Evolutionary conservation across 2,329 filamentous ascomycete species (phyloP).

Genomic region (Fusarium odoratissimum): DNA sequence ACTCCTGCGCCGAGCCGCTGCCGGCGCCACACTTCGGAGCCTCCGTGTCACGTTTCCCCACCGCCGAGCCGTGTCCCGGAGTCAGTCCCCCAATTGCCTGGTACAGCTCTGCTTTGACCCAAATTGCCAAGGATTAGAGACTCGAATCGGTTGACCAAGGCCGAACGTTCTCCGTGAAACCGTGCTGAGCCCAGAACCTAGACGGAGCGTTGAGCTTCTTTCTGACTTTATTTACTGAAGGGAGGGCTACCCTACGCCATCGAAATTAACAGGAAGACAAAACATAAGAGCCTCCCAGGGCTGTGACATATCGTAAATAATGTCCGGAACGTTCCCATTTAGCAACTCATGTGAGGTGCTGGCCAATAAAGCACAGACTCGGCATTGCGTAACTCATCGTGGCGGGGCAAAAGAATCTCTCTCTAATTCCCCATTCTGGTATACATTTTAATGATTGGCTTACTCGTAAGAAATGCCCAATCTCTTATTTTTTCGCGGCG

Average conservation of each 20-base stretch:
- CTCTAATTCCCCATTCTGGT: not conserved
- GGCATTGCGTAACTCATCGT: slow-evolving; percentile 22
- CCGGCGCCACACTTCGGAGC: slow-evolving; percentile 29
- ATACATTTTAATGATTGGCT: slow-evolving; percentile 12
- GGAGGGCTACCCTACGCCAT: not conserved
- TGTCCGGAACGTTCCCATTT: not conserved
- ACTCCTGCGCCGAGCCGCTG: slow-evolving; percentile 23
- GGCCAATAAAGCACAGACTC: slow-evolving; percentile 19
- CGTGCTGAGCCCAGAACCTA: not conserved
- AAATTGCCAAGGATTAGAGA: slow-evolving; percentile 19
- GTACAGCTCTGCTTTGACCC: slow-evolving; percentile 2
- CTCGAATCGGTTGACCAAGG: slow-evolving; percentile 1
- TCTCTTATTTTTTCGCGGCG: slow-evolving; percentile 3
- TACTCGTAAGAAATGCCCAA: slow-evolving; percentile 12
- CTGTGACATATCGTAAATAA: not conserved
- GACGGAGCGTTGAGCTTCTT: not conserved
- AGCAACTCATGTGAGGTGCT: not conserved
- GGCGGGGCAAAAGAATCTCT: slow-evolving; percentile 18
- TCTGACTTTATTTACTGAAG: not conserved
- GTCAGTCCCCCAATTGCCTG: slow-evolving; percentile 2
- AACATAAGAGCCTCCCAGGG: not conserved
- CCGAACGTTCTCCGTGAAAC: slow-evolving; percentile 13
- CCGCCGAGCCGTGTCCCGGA: slow-evolving; percentile 29
- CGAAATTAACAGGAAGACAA: not conserved
- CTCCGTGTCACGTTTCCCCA: slow-evolving; percentile 23